These are phyloP conservation scores for Lodderomyces orthopsilosis DNA, from an alignment of 1,139 yeast species.

Conservation along the genomic window DNA sequence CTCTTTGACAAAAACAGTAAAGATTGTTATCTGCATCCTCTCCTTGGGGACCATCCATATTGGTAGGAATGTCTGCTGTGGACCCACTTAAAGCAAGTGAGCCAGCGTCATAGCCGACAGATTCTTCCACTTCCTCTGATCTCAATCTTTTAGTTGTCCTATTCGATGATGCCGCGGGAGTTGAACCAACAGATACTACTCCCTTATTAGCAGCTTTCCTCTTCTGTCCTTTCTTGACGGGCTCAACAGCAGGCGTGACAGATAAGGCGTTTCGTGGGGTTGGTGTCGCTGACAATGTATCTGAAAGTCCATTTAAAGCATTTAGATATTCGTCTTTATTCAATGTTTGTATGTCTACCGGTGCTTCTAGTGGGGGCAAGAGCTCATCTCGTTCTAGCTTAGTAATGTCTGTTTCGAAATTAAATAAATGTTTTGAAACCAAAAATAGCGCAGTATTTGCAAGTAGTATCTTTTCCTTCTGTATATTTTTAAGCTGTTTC, in stretches of 20 bases:
- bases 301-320: constrained; percentile 20
- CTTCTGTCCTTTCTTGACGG: constrained; percentile 25
- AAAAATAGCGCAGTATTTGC: constrained; percentile 82
- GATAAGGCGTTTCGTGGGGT: constrained; percentile 29
- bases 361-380: constrained; percentile 53
- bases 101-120: constrained; percentile 12
- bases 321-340: constrained; percentile 14
- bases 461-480: constrained; percentile 72
- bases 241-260: constrained; percentile 21
- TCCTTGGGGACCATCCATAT: constrained; percentile 19
- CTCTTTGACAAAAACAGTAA: constrained; percentile 82
- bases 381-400: constrained; percentile 78
- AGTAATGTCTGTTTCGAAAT: constrained; percentile 73
- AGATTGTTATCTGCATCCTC: constrained; percentile 65
- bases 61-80: constrained; percentile 14
- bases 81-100: constrained; percentile 15
- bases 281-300: constrained; percentile 28
- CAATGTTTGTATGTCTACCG: constrained; percentile 18
- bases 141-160: constrained; percentile 20
- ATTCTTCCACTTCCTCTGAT: constrained; percentile 23
- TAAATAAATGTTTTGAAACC: constrained; percentile 69
- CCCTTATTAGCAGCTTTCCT: constrained; percentile 20
- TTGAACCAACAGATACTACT: constrained; percentile 2
- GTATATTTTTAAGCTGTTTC: constrained; percentile 57
- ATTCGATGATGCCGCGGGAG: neutral